Evolutionary conservation across 1,139 yeast genomes (phyloP).

Genomic region (Yamadazyma diospyri): DNA sequence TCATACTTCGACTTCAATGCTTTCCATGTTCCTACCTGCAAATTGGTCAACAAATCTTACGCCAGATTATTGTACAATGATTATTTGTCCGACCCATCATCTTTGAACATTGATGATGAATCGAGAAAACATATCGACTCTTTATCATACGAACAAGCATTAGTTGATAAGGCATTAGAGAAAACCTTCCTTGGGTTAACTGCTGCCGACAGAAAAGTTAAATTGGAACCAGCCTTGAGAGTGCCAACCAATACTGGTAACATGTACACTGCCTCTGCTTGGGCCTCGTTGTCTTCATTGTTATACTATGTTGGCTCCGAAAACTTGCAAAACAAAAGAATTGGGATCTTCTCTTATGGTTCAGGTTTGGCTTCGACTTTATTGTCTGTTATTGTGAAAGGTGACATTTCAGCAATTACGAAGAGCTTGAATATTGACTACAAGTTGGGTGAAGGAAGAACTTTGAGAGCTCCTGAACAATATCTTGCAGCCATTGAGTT

Average conservation of each 20-base stretch:
- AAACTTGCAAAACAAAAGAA: constrained; percentile 73
- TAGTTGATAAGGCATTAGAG: constrained; percentile 78
- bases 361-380: constrained; percentile 95
- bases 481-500: constrained; percentile 78
- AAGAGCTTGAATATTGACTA: constrained; percentile 64
- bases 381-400: constrained; percentile 74
- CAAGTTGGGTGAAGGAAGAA: constrained; percentile 65
- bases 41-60: constrained; percentile 87
- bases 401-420: constrained; percentile 72
- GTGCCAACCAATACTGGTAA: constrained; percentile 98
- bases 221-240: constrained; percentile 76
- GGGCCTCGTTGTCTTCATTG: constrained; percentile 82
- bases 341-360: constrained; percentile 95
- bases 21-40: constrained; percentile 98
- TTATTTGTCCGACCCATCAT: constrained; percentile 62
- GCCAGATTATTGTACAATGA: constrained; percentile 92
- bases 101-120: constrained; percentile 56
- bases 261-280: constrained; percentile 95
- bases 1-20: constrained; percentile 88
- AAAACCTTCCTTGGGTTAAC: constrained; percentile 80
- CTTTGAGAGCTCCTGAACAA: constrained; percentile 65
- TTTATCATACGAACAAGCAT: constrained; percentile 71
- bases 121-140: constrained; percentile 53
- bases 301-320: constrained; percentile 74
- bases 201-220: constrained; percentile 63